Evolutionary conservation across 1,284 basidiomycete species (phyloP).

Genomic region (Moesziomyces sp.): DNA sequence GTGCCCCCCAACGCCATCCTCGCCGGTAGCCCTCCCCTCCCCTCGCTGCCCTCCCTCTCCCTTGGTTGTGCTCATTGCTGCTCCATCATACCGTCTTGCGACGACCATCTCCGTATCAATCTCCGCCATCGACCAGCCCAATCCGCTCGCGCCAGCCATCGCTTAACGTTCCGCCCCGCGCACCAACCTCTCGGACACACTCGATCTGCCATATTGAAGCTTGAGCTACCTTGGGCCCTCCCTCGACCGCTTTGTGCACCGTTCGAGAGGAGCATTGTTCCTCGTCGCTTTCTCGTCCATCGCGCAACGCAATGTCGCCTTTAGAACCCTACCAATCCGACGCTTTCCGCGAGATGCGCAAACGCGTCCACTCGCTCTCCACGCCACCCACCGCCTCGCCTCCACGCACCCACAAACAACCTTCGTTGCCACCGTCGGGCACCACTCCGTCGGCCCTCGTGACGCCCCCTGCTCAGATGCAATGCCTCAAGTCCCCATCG

Average conservation of each 20-base stretch:
- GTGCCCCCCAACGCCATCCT: not conserved
- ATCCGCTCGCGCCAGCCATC: no score
- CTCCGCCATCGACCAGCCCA: no score
- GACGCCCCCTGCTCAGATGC: not conserved
- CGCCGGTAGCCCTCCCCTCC: not conserved
- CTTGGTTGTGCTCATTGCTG: not conserved
- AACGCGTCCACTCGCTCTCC: conserved; percentile 16
- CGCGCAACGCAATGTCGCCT: not conserved
- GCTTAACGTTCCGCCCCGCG: not conserved
- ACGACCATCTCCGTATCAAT: no score
- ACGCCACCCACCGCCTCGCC: conserved; percentile 7
- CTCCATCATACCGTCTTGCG: no score
- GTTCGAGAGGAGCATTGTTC: conserved; percentile 3
- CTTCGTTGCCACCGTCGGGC: not conserved
- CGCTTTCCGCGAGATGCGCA: conserved; percentile 8
- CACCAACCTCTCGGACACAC: not conserved
- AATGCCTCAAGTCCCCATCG: conserved; percentile 1
- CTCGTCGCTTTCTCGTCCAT: not conserved
- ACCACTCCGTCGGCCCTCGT: not conserved
- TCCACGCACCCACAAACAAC: not conserved
- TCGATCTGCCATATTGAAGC: no score
- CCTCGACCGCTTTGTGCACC: not conserved
- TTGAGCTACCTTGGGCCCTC: not conserved
- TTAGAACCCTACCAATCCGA: conserved; percentile 24
- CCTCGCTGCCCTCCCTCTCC: not conserved